These are phyloP conservation scores for Apiospora arundinis DNA, from an alignment of 2,329 filamentous ascomycete species.

Conservation along the genomic window DNA sequence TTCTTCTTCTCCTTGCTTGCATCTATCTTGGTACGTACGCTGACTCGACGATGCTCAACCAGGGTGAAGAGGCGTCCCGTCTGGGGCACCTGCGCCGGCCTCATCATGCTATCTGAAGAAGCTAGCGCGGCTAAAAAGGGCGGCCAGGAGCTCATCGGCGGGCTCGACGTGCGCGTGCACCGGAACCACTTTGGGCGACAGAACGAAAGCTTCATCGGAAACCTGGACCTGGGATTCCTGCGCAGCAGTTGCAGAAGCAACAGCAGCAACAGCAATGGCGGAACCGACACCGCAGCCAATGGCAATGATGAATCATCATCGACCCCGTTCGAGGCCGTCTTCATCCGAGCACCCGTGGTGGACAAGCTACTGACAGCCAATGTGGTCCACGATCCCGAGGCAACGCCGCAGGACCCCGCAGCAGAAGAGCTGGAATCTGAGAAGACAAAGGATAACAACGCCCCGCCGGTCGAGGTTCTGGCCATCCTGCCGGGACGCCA, in stretches of 20 bases:
- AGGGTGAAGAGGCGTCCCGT: constrained; percentile 80
- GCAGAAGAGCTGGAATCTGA: constrained; percentile 17
- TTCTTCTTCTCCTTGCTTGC: background rate
- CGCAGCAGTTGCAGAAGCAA: constrained; percentile 37
- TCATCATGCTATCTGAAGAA: constrained; percentile 87
- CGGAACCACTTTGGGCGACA: constrained; percentile 96
- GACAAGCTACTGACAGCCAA: constrained; percentile 70
- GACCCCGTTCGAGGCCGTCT: constrained; percentile 80
- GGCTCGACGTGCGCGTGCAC: constrained; percentile 87
- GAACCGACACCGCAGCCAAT: constrained; percentile 16
- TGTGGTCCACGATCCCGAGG: constrained; percentile 36
- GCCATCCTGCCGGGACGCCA: constrained; percentile 54
- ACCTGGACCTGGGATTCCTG: constrained; percentile 75
- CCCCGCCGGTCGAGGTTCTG: constrained; percentile 54
- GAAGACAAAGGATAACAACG: constrained; percentile 24
- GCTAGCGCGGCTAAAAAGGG: constrained; percentile 89
- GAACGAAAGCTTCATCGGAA: constrained; percentile 85
- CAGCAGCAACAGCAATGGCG: constrained; percentile 26
- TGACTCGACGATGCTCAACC: background rate
- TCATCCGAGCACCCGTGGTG: constrained; percentile 93
- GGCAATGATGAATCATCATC: background rate
- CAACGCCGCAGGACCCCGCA: background rate
- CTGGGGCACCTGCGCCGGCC: constrained; percentile 95
- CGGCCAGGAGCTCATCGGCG: constrained; percentile 92
- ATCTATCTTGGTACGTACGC: constrained; percentile 7